Base-by-base conservation (phyloP, 1,284 basidiomycete genomes). In the Marasmius sp. region DNA sequence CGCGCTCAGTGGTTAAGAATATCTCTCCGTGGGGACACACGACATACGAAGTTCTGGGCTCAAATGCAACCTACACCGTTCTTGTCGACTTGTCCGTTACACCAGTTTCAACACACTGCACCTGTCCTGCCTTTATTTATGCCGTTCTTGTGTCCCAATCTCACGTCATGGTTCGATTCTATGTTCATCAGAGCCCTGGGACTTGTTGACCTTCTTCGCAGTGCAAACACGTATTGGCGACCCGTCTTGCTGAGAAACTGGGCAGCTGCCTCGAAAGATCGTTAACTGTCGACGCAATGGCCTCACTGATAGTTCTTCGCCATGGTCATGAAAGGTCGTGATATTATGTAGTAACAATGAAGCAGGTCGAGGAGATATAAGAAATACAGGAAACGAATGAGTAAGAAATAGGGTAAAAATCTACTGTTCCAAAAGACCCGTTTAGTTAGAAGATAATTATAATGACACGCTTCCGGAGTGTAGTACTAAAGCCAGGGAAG, bases 151-250 rank as follows among this genome's bases (percentile, higher is more conserved):
- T 82, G 45, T 79, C 82, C 18, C 80, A 82, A 49, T 81, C 83
- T 6, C 82, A 90, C 68, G 68, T 85, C n/a, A 86, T 89, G 87
- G 91, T 89, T 64, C 59, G 79, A 65, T 6, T 10, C 33, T 18
- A 47, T 10, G 51, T 39, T 22, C 41, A 18, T 22, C 52, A 33
- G 52, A 49, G 37, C 1, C 47, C 41, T 57, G 20, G 55, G 38
- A n/a, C 27, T 49, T 18, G 22, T 34, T 58, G 5, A 43, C 14
- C 12, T 18, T 54, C 16, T 6, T 1, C 33, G 4, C 63, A 92
- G 91, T 93, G 91, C 71, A 92, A 93, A 70, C 91, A 93, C 69
- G 71, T 91, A 0, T 77, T 92, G n/a, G 90, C 90, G 6, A 80
- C 81, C 10, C 73, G 79, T 14, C 73, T 93, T 14, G 88, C 88